phyloP scores from a whole-genome alignment of 108 stramenopile species.

The Cyclotella choctawhatcheeana region DNA sequence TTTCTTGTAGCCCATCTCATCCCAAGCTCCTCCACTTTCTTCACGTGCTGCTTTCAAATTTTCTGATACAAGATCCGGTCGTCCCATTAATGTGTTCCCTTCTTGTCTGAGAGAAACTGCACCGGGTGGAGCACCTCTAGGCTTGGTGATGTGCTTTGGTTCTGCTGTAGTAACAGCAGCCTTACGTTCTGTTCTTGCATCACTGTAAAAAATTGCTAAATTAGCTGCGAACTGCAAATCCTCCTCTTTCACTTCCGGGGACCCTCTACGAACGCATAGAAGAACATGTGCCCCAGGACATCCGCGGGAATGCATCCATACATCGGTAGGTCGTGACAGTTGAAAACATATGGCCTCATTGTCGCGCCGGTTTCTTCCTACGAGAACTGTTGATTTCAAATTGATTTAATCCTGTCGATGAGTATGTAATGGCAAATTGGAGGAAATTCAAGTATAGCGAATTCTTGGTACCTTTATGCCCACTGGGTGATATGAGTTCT shows the following conservation, averaged over 20 bases:
- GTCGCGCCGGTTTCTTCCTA: conserved; percentile 85
- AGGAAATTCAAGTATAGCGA: not conserved
- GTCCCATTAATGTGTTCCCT: conserved; percentile 65
- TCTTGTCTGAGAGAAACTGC: conserved; percentile 85
- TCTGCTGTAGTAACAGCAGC: conserved; percentile 77
- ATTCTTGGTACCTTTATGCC: conserved; percentile 52
- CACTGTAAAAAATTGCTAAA: conserved; percentile 85
- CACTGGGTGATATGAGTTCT: conserved; percentile 67
- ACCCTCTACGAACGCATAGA: conserved; percentile 68
- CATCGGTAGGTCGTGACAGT: conserved; percentile 72
- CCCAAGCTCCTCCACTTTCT: conserved; percentile 63
- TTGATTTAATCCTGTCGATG: not conserved
- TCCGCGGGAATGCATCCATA: conserved; percentile 90
- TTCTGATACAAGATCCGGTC: conserved; percentile 74
- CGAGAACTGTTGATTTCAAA: conserved; percentile 55
- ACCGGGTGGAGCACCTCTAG: conserved; percentile 82
- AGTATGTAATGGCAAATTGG: not conserved
- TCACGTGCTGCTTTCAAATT: conserved; percentile 77
- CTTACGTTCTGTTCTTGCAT: conserved; percentile 72
- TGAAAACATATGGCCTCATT: conserved; percentile 84
- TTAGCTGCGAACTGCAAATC: conserved; percentile 83
- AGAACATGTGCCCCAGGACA: conserved; percentile 88
- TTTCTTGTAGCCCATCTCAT: conserved; percentile 57
- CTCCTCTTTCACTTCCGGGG: conserved; percentile 63
- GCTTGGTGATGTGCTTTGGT: conserved; percentile 87